Evolutionary conservation across 129 eudicot species (phyloP).

Genomic region (Scalesia atractyloides): DNA sequence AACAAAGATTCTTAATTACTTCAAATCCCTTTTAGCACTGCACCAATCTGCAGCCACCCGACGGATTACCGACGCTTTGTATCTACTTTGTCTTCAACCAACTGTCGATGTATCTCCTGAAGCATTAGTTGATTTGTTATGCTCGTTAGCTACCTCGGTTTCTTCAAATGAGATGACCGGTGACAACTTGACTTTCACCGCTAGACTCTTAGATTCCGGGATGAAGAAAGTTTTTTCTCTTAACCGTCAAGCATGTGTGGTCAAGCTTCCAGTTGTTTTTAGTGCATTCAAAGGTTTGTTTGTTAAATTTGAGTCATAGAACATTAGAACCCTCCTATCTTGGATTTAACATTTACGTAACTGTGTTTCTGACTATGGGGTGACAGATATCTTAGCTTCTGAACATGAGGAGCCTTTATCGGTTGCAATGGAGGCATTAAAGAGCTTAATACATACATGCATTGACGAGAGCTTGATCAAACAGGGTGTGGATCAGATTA

Average conservation of each 20-base stretch:
- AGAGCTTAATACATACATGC: slow-evolving; percentile 70
- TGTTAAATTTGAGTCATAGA: not conserved
- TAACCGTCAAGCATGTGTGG: slow-evolving; percentile 71
- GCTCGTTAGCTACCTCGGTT: slow-evolving; percentile 60
- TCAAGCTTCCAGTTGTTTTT: slow-evolving; percentile 85
- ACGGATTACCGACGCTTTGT: slow-evolving; percentile 73
- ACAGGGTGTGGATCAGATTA: slow-evolving; percentile 74
- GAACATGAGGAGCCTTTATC: slow-evolving; percentile 84
- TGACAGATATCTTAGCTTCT: slow-evolving; percentile 81
- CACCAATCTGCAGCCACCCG: slow-evolving; percentile 68
- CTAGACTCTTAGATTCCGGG: slow-evolving; percentile 82
- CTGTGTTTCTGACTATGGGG: slow-evolving; percentile 12
- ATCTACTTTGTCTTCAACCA: slow-evolving; percentile 62
- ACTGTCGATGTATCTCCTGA: slow-evolving; percentile 69
- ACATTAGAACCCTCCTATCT: not conserved
- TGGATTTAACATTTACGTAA: slow-evolving; percentile 13
- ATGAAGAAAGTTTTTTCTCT: slow-evolving; percentile 65
- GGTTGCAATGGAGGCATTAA: slow-evolving; percentile 75
- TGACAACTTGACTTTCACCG: slow-evolving; percentile 85
- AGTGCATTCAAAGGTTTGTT: slow-evolving; percentile 69
- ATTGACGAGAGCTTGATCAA: slow-evolving; percentile 81
- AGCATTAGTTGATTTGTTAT: slow-evolving; percentile 63
- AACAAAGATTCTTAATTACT: slow-evolving; percentile 66
- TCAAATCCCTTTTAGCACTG: slow-evolving; percentile 67
- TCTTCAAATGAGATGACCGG: slow-evolving; percentile 75